Conservation (phyloP, 495 filamentous ascomycete species). For the Penicillium steckii region DNA sequence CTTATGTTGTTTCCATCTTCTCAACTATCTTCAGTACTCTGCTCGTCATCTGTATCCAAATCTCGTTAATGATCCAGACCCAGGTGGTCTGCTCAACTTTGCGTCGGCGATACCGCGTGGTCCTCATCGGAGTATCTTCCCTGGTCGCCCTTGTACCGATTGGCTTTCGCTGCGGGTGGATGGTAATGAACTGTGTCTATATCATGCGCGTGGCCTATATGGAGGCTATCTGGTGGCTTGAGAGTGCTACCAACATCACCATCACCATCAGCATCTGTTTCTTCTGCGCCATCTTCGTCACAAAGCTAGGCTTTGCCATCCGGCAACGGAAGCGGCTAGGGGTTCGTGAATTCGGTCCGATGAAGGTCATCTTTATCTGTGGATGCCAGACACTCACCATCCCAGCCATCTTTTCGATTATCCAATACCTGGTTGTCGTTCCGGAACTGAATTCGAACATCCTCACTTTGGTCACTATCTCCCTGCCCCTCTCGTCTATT, state of each 20-base stretch:
- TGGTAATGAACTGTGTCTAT: slow-evolving; percentile 52
- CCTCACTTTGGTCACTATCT: slow-evolving; percentile 66
- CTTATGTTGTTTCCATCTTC: slow-evolving; percentile 51
- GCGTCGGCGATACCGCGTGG: slow-evolving; percentile 36
- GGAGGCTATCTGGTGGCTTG: slow-evolving; percentile 42
- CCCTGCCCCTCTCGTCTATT: slow-evolving; percentile 77
- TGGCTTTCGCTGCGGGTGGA: slow-evolving; percentile 57
- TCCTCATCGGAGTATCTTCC: slow-evolving; percentile 49
- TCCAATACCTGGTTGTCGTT: slow-evolving; percentile 56
- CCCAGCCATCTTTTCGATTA: slow-evolving; percentile 73
- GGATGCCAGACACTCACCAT: slow-evolving; percentile 75
- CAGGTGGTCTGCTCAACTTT: slow-evolving; percentile 58
- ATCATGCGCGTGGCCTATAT: slow-evolving; percentile 39
- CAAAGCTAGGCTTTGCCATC: slow-evolving; percentile 66
- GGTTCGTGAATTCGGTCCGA: slow-evolving; percentile 59
- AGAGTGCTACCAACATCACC: slow-evolving; percentile 50
- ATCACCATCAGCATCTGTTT: slow-evolving; percentile 68
- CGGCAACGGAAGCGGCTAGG: slow-evolving; percentile 55
- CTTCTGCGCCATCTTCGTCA: slow-evolving; percentile 72
- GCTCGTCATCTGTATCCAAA: slow-evolving; percentile 58
- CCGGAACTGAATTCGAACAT: slow-evolving; percentile 60
- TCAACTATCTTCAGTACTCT: slow-evolving; percentile 55
- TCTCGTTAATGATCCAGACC: slow-evolving; percentile 72
- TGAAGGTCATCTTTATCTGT: slow-evolving; percentile 73
- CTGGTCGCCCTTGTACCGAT: slow-evolving; percentile 55